Conservation (phyloP, 2,329 filamentous ascomycete genomes). For the Dissoconium aciculare region DNA sequence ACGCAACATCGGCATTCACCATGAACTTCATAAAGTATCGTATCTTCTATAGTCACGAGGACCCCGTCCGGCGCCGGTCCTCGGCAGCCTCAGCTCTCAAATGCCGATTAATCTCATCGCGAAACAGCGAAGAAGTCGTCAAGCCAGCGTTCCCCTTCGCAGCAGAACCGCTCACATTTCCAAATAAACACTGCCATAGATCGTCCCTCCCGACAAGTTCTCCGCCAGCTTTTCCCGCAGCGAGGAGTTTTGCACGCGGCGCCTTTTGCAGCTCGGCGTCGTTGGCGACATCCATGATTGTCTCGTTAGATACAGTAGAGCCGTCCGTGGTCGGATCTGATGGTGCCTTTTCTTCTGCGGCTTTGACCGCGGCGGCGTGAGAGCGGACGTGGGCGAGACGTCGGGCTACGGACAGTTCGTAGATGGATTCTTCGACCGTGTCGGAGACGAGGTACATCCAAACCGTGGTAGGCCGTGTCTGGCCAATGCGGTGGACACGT, state of each 20-base stretch:
- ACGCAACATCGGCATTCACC: too few species aligned
- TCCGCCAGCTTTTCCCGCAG: conserved; percentile 53
- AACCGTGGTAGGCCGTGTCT: conserved; percentile 73
- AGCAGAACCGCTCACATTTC: conserved; percentile 27
- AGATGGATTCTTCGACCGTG: conserved; percentile 84
- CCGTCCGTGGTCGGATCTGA: conserved; percentile 9
- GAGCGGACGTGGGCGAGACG: conserved; percentile 59
- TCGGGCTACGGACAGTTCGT: conserved; percentile 67
- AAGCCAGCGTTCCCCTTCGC: conserved; percentile 11
- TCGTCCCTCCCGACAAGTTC: conserved; percentile 68
- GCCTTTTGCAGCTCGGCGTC: conserved; percentile 67
- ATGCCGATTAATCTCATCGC: conserved; percentile 35
- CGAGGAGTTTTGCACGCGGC: conserved; percentile 53
- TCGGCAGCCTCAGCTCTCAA: conserved; percentile 43
- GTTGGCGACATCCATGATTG: conserved; percentile 65
- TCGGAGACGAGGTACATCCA: conserved; percentile 90
- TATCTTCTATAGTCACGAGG: too few species aligned
- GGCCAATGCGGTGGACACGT: conserved; percentile 86
- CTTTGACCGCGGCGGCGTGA: conserved; percentile 14
- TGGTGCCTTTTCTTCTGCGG: background rate
- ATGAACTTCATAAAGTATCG: too few species aligned
- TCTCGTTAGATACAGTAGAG: conserved; percentile 28
- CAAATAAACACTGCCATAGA: conserved; percentile 81
- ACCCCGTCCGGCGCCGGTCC: too few species aligned
- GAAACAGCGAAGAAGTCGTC: conserved; percentile 12